phyloP scores from a whole-genome alignment of 2,329 filamentous ascomycete species.

The Cladosporium sp. region DNA sequence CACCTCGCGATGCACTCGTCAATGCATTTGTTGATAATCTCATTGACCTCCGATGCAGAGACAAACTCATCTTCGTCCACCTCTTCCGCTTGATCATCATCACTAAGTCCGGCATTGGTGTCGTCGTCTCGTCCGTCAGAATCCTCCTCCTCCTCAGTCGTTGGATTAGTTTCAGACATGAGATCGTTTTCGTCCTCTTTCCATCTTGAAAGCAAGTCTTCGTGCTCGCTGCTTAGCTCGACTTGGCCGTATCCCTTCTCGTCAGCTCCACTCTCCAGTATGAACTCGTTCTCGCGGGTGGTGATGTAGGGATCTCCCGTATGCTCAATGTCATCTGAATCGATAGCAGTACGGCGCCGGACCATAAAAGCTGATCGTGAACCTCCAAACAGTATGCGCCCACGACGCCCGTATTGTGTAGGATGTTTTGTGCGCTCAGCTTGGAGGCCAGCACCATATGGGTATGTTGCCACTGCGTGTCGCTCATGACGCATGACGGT shows the following conservation, averaged over 20 bases:
- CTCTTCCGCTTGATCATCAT: constrained; percentile 43
- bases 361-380: not conserved
- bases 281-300: constrained; percentile 25
- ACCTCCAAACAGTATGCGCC: not conserved
- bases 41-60: constrained; percentile 44
- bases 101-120: constrained; percentile 25
- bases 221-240: constrained; percentile 20
- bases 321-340: not conserved
- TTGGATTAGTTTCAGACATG: constrained; percentile 15
- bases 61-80: constrained; percentile 43
- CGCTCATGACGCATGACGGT: constrained; percentile 20
- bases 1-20: constrained; percentile 43
- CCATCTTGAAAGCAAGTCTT: constrained; percentile 24
- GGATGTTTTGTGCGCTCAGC: not conserved
- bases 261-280: constrained; percentile 17
- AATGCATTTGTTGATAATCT: constrained; percentile 53
- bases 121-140: constrained; percentile 23
- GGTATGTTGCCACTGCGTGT: constrained; percentile 26
- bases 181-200: constrained; percentile 35
- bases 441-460: constrained; percentile 26
- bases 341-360: not conserved
- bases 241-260: constrained; percentile 11
- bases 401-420: not conserved
- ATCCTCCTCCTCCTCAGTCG: constrained; percentile 6
- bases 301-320: constrained; percentile 18